Evolutionary conservation across 2,329 filamentous ascomycete genomes (phyloP), one percentile per base, ranked within the genome.

Genomic region (Apiospora malaysiana): DNA sequence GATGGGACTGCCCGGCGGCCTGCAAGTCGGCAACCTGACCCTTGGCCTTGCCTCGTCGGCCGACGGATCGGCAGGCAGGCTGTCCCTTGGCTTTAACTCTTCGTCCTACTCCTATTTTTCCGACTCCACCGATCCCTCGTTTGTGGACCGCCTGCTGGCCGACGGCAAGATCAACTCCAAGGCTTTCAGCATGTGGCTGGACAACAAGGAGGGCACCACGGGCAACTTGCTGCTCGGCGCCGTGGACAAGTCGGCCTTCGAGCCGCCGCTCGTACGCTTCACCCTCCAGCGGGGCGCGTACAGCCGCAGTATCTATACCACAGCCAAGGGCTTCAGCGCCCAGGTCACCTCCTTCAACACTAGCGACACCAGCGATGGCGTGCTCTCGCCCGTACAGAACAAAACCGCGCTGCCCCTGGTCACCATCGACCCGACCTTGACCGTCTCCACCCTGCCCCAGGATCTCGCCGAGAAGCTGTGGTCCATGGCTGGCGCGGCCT

Each of bases 131-230:
- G 32, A 25, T 4, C 51, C 63, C 45, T 70, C 65, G 40, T 77
- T 79, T n/a, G 72, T 74, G n/a, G 76, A 80, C 70, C 76, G 75
- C 27, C 70, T 80, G 46, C 72, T 79, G 21, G 71, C 72, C 12
- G 68, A 72, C 3, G 77, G 77, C 25, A 73, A 77, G 43, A 78
- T 79, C 71, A 74, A 75, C 56, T 76, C 74, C 21, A 75, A 74
- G 18, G 76, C 78, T 21, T 81, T 78, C 72, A 80, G 79, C 71
- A 76, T 81, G 71, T 81, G 79, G 78, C 74, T 81, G 18, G 76
- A 81, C 70, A 72, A 76, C 56, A 70, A 74, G 21, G 68, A 76
- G 9, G 79, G 74, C 10, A 68, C 66, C 9, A 76, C 78, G 1
- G 79, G 79, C 12, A 74, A 73, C 25, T 68, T 81, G n/a, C 73